Base-by-base conservation (phyloP, 768 basidiomycete species). In the Rossbeevera mucosa region DNA sequence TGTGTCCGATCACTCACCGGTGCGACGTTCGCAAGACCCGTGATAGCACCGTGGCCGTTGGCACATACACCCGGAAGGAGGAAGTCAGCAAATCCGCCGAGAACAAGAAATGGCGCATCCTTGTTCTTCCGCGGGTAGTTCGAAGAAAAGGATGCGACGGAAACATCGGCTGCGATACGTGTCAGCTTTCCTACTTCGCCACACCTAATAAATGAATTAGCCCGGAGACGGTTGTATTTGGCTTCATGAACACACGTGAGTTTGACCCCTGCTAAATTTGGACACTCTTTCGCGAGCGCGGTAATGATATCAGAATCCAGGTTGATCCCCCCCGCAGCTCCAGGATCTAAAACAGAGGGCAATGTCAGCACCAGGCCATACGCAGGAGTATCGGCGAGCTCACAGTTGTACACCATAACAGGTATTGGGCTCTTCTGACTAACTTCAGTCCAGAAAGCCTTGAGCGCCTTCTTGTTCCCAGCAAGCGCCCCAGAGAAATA, bases 141-240 rank as follows among this genome's bases (percentile, higher is more conserved):
- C 25, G 76, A 65, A 16, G 70, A 56, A 70, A 92, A 93, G 5
- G 72, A 66, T 7, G 80, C 66, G 29, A 73, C 71, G 13, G 86
- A 79, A 7, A 89, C 80, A 9, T 76, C 73, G 41, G 85, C 84
- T 45, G 85, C 83, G 57, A 94, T 87, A 59, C 93, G 80, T 25
- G 90, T 89, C 59, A 94, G 77, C 71, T 94, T 94, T 45, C 93
- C 94, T 56, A 96, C 90, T 62, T 88, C 91, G 25, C 89, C 92
- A 62, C 94, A 95, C 40, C 89, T 91, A 59, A 52, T 47, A 7
- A 26, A 26, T 28, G n/a, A 14, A 55, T 59, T 14, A 65, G 44
- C 24, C 29, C 21, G 8, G 40, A 43, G 22, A 31, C 7, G 20
- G 12, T n/a, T 12, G 22, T n/a, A 25, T 14, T 14, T 4, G 14